Evolutionary conservation across 352 stramenopile genomes (phyloP).

Genomic region (Peronospora farinosa): DNA sequence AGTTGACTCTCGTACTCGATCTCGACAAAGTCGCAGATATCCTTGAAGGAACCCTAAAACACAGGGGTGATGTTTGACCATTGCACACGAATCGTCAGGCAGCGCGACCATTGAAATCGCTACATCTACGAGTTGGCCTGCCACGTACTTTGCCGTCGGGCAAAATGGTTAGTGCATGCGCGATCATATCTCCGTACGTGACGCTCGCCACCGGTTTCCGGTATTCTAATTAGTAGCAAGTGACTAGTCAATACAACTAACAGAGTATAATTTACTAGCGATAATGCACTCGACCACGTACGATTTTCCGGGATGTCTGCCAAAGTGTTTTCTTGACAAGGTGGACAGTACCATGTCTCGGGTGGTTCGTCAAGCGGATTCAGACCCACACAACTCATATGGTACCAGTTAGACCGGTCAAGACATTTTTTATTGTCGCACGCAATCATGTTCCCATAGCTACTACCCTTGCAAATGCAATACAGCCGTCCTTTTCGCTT

Average conservation of each 20-base stretch:
- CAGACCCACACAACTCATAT: conserved; percentile 68
- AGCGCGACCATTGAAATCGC: conserved; percentile 11
- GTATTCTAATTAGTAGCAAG: conserved; percentile 40
- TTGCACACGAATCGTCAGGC: conserved; percentile 5
- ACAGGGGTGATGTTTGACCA: not conserved
- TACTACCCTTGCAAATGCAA: conserved; percentile 68
- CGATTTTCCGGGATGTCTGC: conserved; percentile 64
- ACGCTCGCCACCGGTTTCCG: conserved; percentile 73
- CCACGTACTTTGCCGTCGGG: conserved; percentile 57
- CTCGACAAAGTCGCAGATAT: conserved; percentile 88
- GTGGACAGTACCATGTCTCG: conserved; percentile 72
- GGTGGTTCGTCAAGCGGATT: conserved; percentile 43
- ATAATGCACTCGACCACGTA: conserved; percentile 22
- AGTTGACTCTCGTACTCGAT: conserved; percentile 80
- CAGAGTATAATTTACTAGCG: not conserved
- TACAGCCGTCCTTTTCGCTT: conserved; percentile 67
- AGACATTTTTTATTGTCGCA: conserved; percentile 76
- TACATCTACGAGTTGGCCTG: conserved; percentile 4
- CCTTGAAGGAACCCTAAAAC: conserved; percentile 73
- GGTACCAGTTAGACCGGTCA: conserved; percentile 80
- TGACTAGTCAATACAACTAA: not conserved
- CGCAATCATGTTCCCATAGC: conserved; percentile 79
- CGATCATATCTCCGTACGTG: conserved; percentile 88
- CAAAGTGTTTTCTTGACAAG: conserved; percentile 45
- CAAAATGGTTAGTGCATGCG: conserved; percentile 62